Base-by-base conservation (phyloP, 2,329 filamentous ascomycete genomes). In the Pseudofabraea citricarpa region DNA sequence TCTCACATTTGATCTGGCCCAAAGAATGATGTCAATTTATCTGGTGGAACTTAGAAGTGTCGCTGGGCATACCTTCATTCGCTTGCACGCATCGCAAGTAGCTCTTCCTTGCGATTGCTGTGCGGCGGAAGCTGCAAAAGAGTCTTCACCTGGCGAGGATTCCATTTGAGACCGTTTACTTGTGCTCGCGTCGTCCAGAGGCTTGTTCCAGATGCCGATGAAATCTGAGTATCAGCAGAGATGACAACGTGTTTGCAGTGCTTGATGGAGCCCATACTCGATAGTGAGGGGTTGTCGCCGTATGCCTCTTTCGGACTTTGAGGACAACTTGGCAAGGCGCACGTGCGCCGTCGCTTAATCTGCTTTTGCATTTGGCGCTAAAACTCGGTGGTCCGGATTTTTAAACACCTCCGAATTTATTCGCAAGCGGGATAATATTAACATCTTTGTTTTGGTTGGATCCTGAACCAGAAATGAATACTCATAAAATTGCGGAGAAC, bases 81-180 rank as follows among this genome's bases (percentile, higher is more conserved):
- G 40, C 29, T 47, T 47, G 32, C 44, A 47, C 29, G 31, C 22
- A 36, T 47, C 44, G 37, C 44, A 47, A 23, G 44, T 44, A 19
- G 44, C 44, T 36, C 27, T 26, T 16, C 13, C 16, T 4, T 26
- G 29, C 21, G 8, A n/a, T 8, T 27, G n/a, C n/a, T 8, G 24
- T 8, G 24, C 24, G 8, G 8, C 24, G 8, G 24, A n/a, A 27
- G 24, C 8, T n/a, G 8, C 24, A 27, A n/a, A n/a, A n/a, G 24
- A 8, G 24, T 8, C 24, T 8, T 27, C n/a, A n/a, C 24, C 24
- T n/a, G 24, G 24, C 24, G 24, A 27, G 8, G 24, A n/a, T n/a
- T 27, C n/a, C n/a, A n/a, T 8, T 27, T 27, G 24, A n/a, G 24
- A 8, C 24, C n/a, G 24, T 27, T 27, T n/a, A 8, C 8, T 27